Base-by-base conservation (phyloP, 1,139 yeast genomes). In the Yamadazyma atlantica region DNA sequence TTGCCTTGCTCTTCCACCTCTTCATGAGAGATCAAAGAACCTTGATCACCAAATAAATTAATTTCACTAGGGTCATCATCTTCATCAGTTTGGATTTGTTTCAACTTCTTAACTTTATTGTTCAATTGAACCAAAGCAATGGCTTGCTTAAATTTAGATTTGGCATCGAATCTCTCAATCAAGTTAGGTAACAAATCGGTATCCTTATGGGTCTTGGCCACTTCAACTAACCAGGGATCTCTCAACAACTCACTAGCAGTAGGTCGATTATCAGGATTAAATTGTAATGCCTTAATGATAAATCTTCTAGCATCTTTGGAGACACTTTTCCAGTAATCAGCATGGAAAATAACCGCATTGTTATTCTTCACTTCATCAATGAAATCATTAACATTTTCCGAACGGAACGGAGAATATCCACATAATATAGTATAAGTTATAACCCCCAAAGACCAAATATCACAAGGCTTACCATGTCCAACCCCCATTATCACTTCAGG, bases 401-500 rank as follows among this genome's bases (percentile, higher is more conserved):
- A 80, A 35, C 90, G 69, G 63, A 90, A 89, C 3, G 97, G 97
- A 7, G 95, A 84, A 60, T 89, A 89, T 1, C 98, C 98, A 53
- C 95, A 88, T 36, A 92, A 72, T 38, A 90, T 67, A 0, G 97
- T 89, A 60, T 89, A 92, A 1, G 96, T 80, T 37, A 92, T 86
- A 8, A 89, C 96, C 17, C 97, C 97, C 32, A 89, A 60, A 1
- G 95, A 84, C 97, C 97, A 89, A 32, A 89, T 75, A 57, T 89
- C 97, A 59, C 95, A 89, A 2, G 96, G 90, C 55, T 85, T 87
- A 31, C 95, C 94, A 62, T 89, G 96, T 6, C 96, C 96, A 29
- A 69, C 63, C 4, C 86, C 82, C 34, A 75, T 61, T 26, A 89
- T 69, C 4, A 89, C 92, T 57, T 89, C 97, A 0, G 97, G 97